A percentile compares a stretch with the other conserved stretches of the same genome.
phyloP scores from a whole-genome alignment of 75 land plant species.

The Cryptomeria japonica region DNA sequence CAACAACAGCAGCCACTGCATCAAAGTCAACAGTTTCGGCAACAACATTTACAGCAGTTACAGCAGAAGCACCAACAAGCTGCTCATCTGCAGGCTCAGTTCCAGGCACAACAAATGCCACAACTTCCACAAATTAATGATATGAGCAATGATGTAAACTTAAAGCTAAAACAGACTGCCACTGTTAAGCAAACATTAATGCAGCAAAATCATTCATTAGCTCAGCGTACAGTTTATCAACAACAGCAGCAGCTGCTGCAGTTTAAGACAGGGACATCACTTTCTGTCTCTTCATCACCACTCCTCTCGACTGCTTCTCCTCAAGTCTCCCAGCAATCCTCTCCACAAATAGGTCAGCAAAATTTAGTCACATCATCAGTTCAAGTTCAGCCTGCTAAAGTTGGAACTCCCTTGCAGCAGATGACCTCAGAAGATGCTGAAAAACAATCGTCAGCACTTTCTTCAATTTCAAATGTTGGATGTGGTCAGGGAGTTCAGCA shows the following conservation, averaged over 20 bases:
- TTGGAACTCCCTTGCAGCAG: slow-evolving; percentile 77
- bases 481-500: slow-evolving; percentile 39
- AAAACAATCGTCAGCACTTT: slow-evolving; percentile 34
- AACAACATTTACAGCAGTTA: slow-evolving; percentile 30
- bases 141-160: slow-evolving; percentile 50
- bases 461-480: slow-evolving; percentile 49
- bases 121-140: slow-evolving; percentile 70
- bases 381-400: slow-evolving; percentile 37
- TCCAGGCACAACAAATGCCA: slow-evolving; percentile 52
- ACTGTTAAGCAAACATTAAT: not conserved
- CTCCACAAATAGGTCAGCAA: slow-evolving; percentile 86
- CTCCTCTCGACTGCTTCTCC: slow-evolving; percentile 81
- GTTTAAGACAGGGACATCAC: slow-evolving; percentile 47
- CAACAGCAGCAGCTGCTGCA: slow-evolving; percentile 51
- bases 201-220: slow-evolving; percentile 29
- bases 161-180: slow-evolving; percentile 25
- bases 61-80: slow-evolving; percentile 44
- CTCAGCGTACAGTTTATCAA: slow-evolving; percentile 39
- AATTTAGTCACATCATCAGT: slow-evolving; percentile 24
- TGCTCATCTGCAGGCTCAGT: slow-evolving; percentile 52
- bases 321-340: slow-evolving; percentile 77
- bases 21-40: not conserved
- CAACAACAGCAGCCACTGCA: not conserved
- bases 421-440: slow-evolving; percentile 80
- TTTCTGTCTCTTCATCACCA: slow-evolving; percentile 77